A percentile compares a stretch with the other conserved stretches of the same genome.
phyloP scores from a whole-genome alignment of 2,329 filamentous ascomycete genomes.

The Stemphylium beticola region DNA sequence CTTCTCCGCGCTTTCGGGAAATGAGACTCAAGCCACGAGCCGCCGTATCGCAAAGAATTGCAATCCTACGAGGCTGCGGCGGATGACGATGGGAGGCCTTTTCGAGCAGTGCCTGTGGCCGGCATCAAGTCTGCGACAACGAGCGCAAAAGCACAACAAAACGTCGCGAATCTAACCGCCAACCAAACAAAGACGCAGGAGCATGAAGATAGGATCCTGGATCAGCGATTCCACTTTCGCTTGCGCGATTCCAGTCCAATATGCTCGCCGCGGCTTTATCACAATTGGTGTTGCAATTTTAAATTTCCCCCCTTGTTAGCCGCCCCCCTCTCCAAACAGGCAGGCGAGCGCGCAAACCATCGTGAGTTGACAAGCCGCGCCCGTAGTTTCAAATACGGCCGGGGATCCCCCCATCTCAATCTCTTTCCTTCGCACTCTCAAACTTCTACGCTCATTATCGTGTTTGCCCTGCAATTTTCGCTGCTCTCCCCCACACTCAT shows the following conservation, averaged over 20 bases:
- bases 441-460: conserved; percentile 28
- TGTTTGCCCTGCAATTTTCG: conserved; percentile 14
- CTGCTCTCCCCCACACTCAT: conserved; percentile 33
- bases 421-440: conserved; percentile 22
- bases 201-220: conserved; percentile 1
- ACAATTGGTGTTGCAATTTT: conserved; percentile 21
- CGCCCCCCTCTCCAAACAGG: conserved; percentile 15
- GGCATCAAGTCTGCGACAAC: not conserved
- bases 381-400: conserved; percentile 37
- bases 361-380: conserved; percentile 17
- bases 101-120: not conserved
- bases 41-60: conserved; percentile 2
- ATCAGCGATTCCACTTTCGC: conserved; percentile 17
- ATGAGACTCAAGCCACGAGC: conserved; percentile 26
- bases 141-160: conserved; percentile 7
- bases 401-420: conserved; percentile 21
- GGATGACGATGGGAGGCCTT: not conserved
- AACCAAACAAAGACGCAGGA: conserved; percentile 1
- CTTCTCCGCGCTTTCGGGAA: conserved; percentile 28
- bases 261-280: conserved; percentile 10
- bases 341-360: conserved; percentile 18
- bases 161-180: conserved; percentile 9
- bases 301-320: conserved; percentile 22
- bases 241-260: conserved; percentile 14
- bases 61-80: conserved; percentile 5